Conservation (phyloP, 1,284 basidiomycete species). For the Heterobasidion occidentale region DNA sequence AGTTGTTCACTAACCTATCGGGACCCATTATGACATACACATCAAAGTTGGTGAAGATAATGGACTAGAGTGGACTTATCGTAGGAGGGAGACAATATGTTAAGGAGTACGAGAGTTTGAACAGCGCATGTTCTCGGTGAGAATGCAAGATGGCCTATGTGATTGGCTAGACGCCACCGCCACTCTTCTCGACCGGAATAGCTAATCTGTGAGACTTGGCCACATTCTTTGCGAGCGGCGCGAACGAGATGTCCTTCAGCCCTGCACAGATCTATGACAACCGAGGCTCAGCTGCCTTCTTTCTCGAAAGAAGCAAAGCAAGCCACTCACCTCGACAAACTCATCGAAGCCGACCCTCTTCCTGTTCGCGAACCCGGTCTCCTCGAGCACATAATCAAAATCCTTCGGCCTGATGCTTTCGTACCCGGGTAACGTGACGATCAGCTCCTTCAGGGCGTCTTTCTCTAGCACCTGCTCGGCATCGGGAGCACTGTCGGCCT, state of each 20-base stretch:
- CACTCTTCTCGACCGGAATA: constrained; percentile 83
- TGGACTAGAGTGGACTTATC: too few relatives aligned
- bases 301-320: neutral
- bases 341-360: constrained; percentile 64
- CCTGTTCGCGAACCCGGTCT: constrained; percentile 58
- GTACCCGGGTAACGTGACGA: constrained; percentile 42
- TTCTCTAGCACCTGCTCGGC: constrained; percentile 25
- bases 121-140: too few relatives aligned
- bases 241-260: constrained; percentile 71
- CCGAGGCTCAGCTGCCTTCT: neutral
- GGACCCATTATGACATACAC: too few relatives aligned
- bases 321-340: constrained; percentile 66
- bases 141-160: too few relatives aligned
- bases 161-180: constrained; percentile 68
- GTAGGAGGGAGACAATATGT: too few relatives aligned
- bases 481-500: constrained; percentile 16
- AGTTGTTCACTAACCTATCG: too few relatives aligned
- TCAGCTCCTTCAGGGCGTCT: constrained; percentile 31
- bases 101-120: too few relatives aligned
- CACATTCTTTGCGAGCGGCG: constrained; percentile 30
- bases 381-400: constrained; percentile 66
- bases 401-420: constrained; percentile 47
- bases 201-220: constrained; percentile 39
- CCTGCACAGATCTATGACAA: constrained; percentile 65
- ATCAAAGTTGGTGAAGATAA: too few relatives aligned